phyloP scores from a whole-genome alignment of 1,284 basidiomycete species.

The Papiliotrema flavescens region DNA sequence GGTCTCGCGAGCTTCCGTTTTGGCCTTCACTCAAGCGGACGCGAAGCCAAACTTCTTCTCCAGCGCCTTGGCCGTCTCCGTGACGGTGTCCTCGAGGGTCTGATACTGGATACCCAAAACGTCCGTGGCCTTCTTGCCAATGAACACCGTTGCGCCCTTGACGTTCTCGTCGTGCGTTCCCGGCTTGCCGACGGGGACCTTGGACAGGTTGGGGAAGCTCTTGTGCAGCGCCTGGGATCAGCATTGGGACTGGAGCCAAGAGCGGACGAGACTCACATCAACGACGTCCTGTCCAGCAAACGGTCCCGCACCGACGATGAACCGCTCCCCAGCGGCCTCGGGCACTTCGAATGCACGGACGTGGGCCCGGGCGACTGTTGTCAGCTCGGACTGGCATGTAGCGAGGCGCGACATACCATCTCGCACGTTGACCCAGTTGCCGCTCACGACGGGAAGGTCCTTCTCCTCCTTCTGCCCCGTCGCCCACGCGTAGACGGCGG shows the following conservation, averaged over 20 bases:
- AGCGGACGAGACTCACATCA: slow-evolving; percentile 15
- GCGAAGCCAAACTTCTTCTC: slow-evolving; percentile 19
- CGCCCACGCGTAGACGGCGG: slow-evolving; percentile 45
- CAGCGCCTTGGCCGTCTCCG: slow-evolving; percentile 31
- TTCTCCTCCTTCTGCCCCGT: slow-evolving; percentile 47
- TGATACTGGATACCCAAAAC: slow-evolving; percentile 35
- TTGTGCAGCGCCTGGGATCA: slow-evolving; percentile 17
- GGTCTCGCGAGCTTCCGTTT: neutral
- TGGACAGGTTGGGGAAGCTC: slow-evolving; percentile 22
- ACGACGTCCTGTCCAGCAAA: slow-evolving; percentile 34
- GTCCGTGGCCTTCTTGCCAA: slow-evolving; percentile 28
- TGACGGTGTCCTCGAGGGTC: slow-evolving; percentile 17
- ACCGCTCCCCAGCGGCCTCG: slow-evolving; percentile 61
- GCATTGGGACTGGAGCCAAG: neutral
- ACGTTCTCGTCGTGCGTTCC: slow-evolving; percentile 15
- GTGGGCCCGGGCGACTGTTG: slow-evolving; percentile 57
- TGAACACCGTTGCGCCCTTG: slow-evolving; percentile 14
- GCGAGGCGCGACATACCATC: slow-evolving; percentile 21
- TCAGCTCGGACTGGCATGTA: neutral
- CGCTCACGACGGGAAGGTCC: slow-evolving; percentile 38
- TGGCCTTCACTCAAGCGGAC: neutral
- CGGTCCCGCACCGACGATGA: slow-evolving; percentile 53
- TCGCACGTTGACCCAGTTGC: slow-evolving; percentile 60
- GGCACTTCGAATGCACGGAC: slow-evolving; percentile 55
- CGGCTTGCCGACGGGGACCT: slow-evolving; percentile 28